Conservation (phyloP, 805 yeast species). For the Cyberlindnera mrakii region DNA sequence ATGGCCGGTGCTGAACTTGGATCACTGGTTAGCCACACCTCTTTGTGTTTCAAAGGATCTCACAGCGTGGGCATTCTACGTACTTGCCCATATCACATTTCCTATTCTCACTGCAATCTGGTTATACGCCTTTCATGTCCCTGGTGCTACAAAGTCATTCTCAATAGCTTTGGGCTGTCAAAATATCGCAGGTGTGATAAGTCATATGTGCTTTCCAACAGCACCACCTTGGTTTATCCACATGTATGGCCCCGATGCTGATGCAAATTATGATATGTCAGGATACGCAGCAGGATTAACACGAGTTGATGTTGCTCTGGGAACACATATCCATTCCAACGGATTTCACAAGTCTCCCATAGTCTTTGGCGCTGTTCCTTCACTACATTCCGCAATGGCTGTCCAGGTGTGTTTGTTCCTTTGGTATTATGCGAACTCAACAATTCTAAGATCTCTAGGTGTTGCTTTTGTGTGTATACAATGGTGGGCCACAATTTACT, state of each 20-base stretch:
- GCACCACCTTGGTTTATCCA: slow-evolving; percentile 75
- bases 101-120: slow-evolving; percentile 60
- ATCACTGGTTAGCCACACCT: slow-evolving; percentile 34
- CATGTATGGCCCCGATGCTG: slow-evolving; percentile 48
- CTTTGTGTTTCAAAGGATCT: slow-evolving; percentile 43
- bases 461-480: slow-evolving; percentile 45
- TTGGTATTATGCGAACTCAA: slow-evolving; percentile 35
- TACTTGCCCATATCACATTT: slow-evolving; percentile 51
- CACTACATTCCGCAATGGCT: slow-evolving; percentile 64
- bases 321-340: slow-evolving; percentile 51
- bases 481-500: slow-evolving; percentile 73
- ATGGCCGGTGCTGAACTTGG: slow-evolving; percentile 47
- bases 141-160: slow-evolving; percentile 53
- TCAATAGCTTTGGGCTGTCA: slow-evolving; percentile 52
- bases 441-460: slow-evolving; percentile 25
- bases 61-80: slow-evolving; percentile 57
- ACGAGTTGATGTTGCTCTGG: slow-evolving; percentile 57
- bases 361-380: slow-evolving; percentile 62
- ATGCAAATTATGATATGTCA: slow-evolving; percentile 53
- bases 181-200: slow-evolving; percentile 51
- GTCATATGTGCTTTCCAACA: slow-evolving; percentile 59
- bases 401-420: slow-evolving; percentile 35
- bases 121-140: slow-evolving; percentile 60
- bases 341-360: slow-evolving; percentile 66
- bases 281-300: slow-evolving; percentile 71